Evolutionary conservation across 2,329 filamentous ascomycete species (phyloP).

Genomic region (Eutypella sp.): DNA sequence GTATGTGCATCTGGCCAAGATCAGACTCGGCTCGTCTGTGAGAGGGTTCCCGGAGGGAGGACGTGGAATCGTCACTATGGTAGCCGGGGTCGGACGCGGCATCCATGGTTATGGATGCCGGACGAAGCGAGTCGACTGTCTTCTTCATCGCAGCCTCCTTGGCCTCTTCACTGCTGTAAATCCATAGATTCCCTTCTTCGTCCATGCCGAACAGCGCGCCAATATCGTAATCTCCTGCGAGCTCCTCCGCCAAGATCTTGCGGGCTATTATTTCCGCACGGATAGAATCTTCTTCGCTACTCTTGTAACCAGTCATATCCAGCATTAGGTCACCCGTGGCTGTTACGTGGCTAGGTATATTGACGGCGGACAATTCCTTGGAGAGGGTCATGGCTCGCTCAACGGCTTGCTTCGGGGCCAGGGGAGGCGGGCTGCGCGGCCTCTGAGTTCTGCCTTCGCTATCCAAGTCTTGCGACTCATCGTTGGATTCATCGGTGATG

Average conservation of each 20-base stretch:
- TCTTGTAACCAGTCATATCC: conserved; percentile 96
- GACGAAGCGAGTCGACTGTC: conserved; percentile 46
- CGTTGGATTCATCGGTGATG: conserved; percentile 26
- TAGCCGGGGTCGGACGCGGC: conserved; percentile 90
- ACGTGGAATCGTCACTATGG: conserved; percentile 76
- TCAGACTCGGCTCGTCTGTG: conserved; percentile 67
- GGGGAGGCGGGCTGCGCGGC: conserved; percentile 71
- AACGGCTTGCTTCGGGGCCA: conserved; percentile 70
- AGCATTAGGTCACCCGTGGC: conserved; percentile 93
- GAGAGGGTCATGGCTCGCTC: conserved; percentile 80
- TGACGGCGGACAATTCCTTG: conserved; percentile 79
- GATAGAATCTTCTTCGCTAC: conserved; percentile 85
- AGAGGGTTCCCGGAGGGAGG: conserved; percentile 36
- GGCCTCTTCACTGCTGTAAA: conserved; percentile 95
- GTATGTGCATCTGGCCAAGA: conserved; percentile 46
- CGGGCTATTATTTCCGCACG: conserved; percentile 90
- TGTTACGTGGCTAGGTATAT: conserved; percentile 90
- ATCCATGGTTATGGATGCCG: conserved; percentile 60
- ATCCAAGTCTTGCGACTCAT: conserved; percentile 33
- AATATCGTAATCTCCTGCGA: conserved; percentile 94
- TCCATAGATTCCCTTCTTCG: conserved; percentile 96
- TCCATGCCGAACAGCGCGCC: conserved; percentile 92
- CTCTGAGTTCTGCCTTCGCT: conserved; percentile 43
- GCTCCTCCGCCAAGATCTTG: conserved; percentile 85
- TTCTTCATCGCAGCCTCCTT: conserved; percentile 80